Base-by-base conservation (phyloP, 2,329 filamentous ascomycete species). In the Lasiodiplodia sp. region DNA sequence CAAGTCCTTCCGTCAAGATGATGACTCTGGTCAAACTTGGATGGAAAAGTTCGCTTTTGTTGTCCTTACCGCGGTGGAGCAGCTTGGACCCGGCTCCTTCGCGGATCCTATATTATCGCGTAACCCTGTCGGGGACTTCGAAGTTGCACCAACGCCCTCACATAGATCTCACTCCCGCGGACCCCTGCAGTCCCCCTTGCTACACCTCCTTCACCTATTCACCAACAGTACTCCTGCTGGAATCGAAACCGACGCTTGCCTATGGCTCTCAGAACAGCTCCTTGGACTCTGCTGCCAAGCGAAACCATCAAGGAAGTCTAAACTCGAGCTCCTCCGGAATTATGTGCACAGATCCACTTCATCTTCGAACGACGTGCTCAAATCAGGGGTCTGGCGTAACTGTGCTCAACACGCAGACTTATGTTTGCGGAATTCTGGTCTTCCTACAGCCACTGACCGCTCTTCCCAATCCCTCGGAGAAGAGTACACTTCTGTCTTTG, bases 401-500 rank as follows among this genome's bases (percentile, higher is more conserved):
- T 49, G 49, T 55, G 56, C 66, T 7, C n/a, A 31, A 10, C 34
- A 52, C 10, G 16, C 56, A 11, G 28, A 53, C n/a, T 11, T 23
- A 3, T 52, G 28, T 52, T 8, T 64, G 34, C 47, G 21, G 21
- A 55, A 31, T 7, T 51, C 56, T 21, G 18, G 28, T 6, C 18
- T 55, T 57, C 44, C 56, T 23, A 44, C 44, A 11, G 25, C 66
- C 11, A 21, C 47, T 3, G 56, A 51, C 16, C 55, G 56, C 2
- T 47, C 56, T 12, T 37, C 66, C 23, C 44, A 55, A 34, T 44
- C 87, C 44, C 77, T 90, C 66, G 88, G 91, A 16, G 87, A 88
- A 12, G 90, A 93, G 68, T 94, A 92, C 71, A 89, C 91, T 10
- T 88, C 91, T 64, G 81, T 91, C 28, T 84, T 90, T 18, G 89